phyloP scores from a whole-genome alignment of 106 monocot species.

The Dactylorhiza incarnata region DNA sequence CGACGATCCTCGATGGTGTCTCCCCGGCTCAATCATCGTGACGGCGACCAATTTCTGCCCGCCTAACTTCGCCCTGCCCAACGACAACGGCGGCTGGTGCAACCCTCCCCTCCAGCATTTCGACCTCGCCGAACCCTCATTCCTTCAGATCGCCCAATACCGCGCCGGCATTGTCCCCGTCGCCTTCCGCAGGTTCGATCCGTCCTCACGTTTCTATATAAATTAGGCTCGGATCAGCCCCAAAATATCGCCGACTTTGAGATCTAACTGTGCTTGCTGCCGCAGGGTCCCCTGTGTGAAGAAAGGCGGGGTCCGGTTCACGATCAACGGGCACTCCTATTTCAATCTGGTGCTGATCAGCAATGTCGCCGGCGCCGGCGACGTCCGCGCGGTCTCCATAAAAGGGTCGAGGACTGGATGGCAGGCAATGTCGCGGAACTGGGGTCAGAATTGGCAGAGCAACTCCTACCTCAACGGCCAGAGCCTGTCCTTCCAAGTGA shows the following conservation, averaged over 20 bases:
- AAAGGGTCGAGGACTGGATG: conserved; percentile 55
- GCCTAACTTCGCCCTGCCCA: conserved; percentile 36
- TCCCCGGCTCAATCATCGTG: conserved; percentile 32
- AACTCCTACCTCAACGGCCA: conserved; percentile 59
- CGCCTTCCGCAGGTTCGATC: conserved; percentile 28
- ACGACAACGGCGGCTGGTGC: conserved; percentile 58
- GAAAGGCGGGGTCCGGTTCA: conserved; percentile 67
- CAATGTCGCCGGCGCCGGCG: conserved; percentile 71
- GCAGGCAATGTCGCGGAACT: conserved; percentile 72
- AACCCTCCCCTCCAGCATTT: conserved; percentile 55
- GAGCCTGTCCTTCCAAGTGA: conserved; percentile 72
- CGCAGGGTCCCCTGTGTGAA: conserved; percentile 51
- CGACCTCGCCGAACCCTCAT: conserved; percentile 46
- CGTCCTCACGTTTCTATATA: background rate
- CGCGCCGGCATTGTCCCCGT: conserved; percentile 44
- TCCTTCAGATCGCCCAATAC: conserved; percentile 43
- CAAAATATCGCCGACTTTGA: no score
- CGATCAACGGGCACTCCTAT: conserved; percentile 71
- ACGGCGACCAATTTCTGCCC: conserved; percentile 57
- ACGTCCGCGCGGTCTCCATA: conserved; percentile 50
- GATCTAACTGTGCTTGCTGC: background rate
- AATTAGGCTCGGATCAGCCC: no score
- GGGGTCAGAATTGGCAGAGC: conserved; percentile 93
- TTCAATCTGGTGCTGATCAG: conserved; percentile 73
- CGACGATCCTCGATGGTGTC: conserved; percentile 38